These are phyloP conservation scores for Mycocentrospora acerina DNA, from an alignment of 2,329 filamentous ascomycete species.

Conservation along the genomic window DNA sequence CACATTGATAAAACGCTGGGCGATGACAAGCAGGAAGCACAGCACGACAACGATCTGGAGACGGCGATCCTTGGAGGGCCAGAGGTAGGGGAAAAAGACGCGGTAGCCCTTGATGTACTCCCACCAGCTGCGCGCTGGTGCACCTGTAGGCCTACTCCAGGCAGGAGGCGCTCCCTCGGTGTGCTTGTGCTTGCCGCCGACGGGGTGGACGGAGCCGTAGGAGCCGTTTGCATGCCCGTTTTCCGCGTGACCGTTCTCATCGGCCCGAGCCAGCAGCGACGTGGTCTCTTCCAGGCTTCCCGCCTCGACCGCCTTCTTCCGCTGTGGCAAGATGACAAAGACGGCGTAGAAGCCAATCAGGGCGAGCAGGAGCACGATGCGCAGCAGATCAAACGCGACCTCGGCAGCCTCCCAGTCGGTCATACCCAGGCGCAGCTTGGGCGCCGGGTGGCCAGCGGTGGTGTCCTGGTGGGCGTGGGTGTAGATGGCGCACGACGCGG, in stretches of 20 bases:
- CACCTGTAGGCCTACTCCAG: constrained; percentile 85
- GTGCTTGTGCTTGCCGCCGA: constrained; percentile 47
- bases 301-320: constrained; percentile 20
- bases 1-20: constrained; percentile 83
- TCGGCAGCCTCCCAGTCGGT: constrained; percentile 66
- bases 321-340: constrained; percentile 47
- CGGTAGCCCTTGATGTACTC: constrained; percentile 92
- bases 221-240: constrained; percentile 55
- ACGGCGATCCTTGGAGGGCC: constrained; percentile 78
- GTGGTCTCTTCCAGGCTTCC: constrained; percentile 57
- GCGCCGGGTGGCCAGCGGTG: constrained; percentile 42
- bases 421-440: constrained; percentile 39
- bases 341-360: constrained; percentile 61
- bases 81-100: constrained; percentile 93
- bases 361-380: constrained; percentile 66
- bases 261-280: constrained; percentile 58
- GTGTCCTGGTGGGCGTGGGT: constrained; percentile 67
- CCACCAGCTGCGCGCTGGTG: constrained; percentile 90
- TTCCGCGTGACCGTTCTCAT: constrained; percentile 46
- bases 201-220: constrained; percentile 53
- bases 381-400: constrained; percentile 65
- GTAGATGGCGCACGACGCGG: constrained; percentile 68
- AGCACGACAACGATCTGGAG: constrained; percentile 78
- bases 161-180: constrained; percentile 67
- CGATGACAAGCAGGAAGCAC: constrained; percentile 77